A percentile compares a stretch with the other conserved stretches of the same genome.
Conservation (phyloP, 176 grass and related monocot genomes). For the Alloteropsis semialata region DNA sequence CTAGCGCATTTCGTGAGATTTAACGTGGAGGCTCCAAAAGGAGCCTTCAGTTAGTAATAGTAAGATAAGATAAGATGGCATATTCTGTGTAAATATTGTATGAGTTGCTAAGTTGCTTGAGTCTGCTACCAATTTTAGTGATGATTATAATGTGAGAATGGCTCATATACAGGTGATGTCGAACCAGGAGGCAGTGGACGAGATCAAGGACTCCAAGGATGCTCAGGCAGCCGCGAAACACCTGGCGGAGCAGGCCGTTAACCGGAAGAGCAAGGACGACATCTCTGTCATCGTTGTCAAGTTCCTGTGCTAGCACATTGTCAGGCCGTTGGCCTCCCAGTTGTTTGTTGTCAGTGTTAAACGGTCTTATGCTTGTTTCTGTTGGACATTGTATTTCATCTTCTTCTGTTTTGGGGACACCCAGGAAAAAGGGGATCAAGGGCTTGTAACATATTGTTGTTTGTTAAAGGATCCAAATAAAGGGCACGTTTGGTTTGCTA, state of each 20-base stretch:
- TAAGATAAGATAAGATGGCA: no score
- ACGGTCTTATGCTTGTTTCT: constrained; percentile 7
- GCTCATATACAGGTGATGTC: constrained; percentile 68
- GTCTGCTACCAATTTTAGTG: not conserved
- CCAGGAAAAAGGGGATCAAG: constrained; percentile 14
- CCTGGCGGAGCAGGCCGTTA: constrained; percentile 68
- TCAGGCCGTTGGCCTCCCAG: not conserved
- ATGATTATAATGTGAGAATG: not conserved
- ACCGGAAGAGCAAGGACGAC: constrained; percentile 87
- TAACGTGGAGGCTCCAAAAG: no score
- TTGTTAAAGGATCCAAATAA: constrained; percentile 25
- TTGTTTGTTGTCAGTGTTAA: constrained; percentile 21
- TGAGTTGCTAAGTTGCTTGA: not conserved
- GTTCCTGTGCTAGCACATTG: constrained; percentile 45
- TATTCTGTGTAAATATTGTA: no score
- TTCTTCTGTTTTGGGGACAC: constrained; percentile 7
- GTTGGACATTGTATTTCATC: constrained; percentile 12
- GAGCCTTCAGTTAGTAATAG: no score
- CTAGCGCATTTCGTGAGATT: no score
- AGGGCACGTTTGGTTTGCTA: no score
- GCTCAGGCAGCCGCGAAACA: constrained; percentile 67
- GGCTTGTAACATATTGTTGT: constrained; percentile 26
- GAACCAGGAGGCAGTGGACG: constrained; percentile 81
- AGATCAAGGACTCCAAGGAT: constrained; percentile 83
- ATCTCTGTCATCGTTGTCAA: constrained; percentile 88